A percentile compares a stretch with the other conserved stretches of the same genome.
Conservation (phyloP, 495 filamentous ascomycete genomes). For the Penicillium dipodomyicola region DNA sequence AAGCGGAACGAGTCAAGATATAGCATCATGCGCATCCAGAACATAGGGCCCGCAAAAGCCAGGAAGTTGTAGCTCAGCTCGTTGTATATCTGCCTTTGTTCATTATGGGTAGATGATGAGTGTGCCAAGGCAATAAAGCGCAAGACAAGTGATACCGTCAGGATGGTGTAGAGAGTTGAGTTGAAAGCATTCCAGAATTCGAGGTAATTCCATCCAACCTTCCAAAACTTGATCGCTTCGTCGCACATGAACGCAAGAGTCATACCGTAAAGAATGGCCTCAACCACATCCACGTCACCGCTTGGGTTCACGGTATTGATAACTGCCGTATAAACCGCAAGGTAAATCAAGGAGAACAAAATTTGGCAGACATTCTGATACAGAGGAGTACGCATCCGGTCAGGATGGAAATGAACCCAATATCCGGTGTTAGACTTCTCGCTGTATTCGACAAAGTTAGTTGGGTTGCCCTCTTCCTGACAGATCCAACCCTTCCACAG, state of each 20-base stretch:
- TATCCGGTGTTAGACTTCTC: conserved; percentile 71
- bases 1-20: conserved; percentile 93
- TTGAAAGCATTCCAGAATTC: conserved; percentile 98
- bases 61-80: conserved; percentile 85
- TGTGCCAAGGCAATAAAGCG: conserved; percentile 75
- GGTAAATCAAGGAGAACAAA: conserved; percentile 75
- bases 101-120: conserved; percentile 45
- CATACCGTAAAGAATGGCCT: conserved; percentile 83
- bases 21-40: conserved; percentile 90
- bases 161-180: conserved; percentile 69
- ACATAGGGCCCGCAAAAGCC: conserved; percentile 91
- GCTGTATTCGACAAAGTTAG: conserved; percentile 79
- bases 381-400: conserved; percentile 84
- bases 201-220: conserved; percentile 83
- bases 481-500: conserved; percentile 97
- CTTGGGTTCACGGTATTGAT: conserved; percentile 85
- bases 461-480: conserved; percentile 85
- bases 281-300: conserved; percentile 81
- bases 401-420: conserved; percentile 81
- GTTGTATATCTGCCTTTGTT: conserved; percentile 64
- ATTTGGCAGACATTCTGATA: conserved; percentile 93
- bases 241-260: conserved; percentile 92
- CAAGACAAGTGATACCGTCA: conserved; percentile 71
- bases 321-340: conserved; percentile 80
- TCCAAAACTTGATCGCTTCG: conserved; percentile 84